Evolutionary conservation across 768 basidiomycete species (phyloP), one percentile per base, ranked within the genome.

Genomic region (Cystobasidium ongulense): DNA sequence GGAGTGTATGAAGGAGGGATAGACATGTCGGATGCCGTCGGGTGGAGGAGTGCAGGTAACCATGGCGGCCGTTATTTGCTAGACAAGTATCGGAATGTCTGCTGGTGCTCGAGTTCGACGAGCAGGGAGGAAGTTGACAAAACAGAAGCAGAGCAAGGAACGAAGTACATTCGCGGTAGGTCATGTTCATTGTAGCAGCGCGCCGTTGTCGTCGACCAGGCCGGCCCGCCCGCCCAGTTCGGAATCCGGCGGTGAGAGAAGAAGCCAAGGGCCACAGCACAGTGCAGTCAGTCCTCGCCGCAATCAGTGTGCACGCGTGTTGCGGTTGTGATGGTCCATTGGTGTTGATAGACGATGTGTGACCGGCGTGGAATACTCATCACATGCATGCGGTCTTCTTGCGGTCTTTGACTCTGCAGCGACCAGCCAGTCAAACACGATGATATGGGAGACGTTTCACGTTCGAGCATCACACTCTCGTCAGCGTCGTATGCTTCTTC

Each of bases 401-500:
- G 27, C 57, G 25, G 27, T 11, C n/a, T 50, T 50, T 50, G 46
- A 21, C 46, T 50, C 46, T 61, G 57, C 57, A 29, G 57, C 57
- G 23, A 38, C 57, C 57, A 11, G 29, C 57, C 17, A 7, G 11
- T 27, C 13, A 27, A 33, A 10, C 65, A 64, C 50, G 17, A 43
- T 67, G 65, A 43, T 25, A 52, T 52, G 38, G 65, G 29, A 29
- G 65, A 67, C 46, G 65, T 67, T 43, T 67, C 65, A 29, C 65
- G 38, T 17, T 50, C 39, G 43, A 67, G 65, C 65, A 52, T 46
- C 43, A 67, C 65, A 21, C 38, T 50, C 38, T 29, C 39, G 13
- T 23, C 65, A 18, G 38, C 65, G 31, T 67, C 65, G 21, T 67
- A 43, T 29, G 65, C 65, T 29, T 74, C 73, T n/a, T 68, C 63